Percentiles rank a stretch among this genome's conserved stretches.
phyloP scores from a whole-genome alignment of 2,329 filamentous ascomycete genomes.

The Pyricularia grisea region DNA sequence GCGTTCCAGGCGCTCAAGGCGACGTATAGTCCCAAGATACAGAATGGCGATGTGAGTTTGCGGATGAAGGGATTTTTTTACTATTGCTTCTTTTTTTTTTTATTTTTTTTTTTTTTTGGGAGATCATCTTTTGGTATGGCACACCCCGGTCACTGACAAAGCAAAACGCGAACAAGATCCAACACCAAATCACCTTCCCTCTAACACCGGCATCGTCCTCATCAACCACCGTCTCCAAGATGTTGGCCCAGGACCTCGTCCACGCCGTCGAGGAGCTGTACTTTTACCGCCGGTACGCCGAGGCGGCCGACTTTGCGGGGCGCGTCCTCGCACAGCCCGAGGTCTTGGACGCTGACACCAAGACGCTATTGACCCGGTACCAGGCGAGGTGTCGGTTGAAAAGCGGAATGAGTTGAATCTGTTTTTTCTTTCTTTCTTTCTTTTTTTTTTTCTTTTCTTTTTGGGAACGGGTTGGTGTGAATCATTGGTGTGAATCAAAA shows the following conservation, averaged over 20 bases:
- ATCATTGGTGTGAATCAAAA: too few relatives aligned
- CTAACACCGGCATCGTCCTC: conserved; percentile 13
- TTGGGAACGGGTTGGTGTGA: too few relatives aligned
- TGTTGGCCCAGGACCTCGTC: conserved; percentile 37
- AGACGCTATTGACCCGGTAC: conserved; percentile 30
- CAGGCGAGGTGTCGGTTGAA: conserved; percentile 29
- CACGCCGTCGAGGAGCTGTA: conserved; percentile 51
- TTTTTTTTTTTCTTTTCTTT: too few relatives aligned
- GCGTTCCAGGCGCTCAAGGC: conserved; percentile 36
- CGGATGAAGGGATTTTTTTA: too few relatives aligned
- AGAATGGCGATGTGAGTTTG: conserved; percentile 42
- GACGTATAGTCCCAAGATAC: conserved; percentile 36
- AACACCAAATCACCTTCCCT: conserved; percentile 31
- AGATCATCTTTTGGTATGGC: not conserved
- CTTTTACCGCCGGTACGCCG: conserved; percentile 37
- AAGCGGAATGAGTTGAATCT: not conserved
- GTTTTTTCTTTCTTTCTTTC: too few relatives aligned
- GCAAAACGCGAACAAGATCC: conserved; percentile 26
- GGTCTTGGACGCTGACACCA: conserved; percentile 34
- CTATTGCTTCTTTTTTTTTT: conserved; percentile 1
- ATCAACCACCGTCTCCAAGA: conserved; percentile 27
- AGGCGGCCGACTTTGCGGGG: conserved; percentile 31
- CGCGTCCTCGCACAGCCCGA: conserved; percentile 21
- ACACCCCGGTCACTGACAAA: not conserved
- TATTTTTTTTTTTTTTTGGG: not conserved